Evolutionary conservation across 441 rosid species (phyloP).

Genomic region (Jatropha multifida): DNA sequence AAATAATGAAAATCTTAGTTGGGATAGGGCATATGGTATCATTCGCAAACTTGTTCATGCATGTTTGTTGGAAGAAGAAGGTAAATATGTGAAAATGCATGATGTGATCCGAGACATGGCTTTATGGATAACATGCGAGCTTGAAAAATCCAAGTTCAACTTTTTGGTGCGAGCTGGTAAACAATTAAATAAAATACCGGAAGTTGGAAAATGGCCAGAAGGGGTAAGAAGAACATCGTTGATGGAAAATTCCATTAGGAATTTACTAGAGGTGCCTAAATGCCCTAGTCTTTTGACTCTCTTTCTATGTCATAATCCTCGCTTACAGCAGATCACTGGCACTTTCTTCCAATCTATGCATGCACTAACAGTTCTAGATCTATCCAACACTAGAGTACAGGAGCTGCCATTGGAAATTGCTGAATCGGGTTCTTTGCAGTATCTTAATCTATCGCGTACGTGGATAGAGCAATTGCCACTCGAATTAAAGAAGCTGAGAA

Average conservation of each 20-base stretch:
- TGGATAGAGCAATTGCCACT: slow-evolving; percentile 16
- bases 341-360: slow-evolving; percentile 10
- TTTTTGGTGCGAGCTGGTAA: neutral
- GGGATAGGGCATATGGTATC: neutral
- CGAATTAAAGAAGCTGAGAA: slow-evolving; percentile 23
- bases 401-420: slow-evolving; percentile 22
- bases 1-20: neutral
- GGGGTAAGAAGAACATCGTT: neutral
- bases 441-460: slow-evolving; percentile 15
- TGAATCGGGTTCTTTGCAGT: slow-evolving; percentile 2
- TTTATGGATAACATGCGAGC: slow-evolving; percentile 17
- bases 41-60: slow-evolving; percentile 9
- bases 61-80: slow-evolving; percentile 19
- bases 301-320: neutral
- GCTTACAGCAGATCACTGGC: neutral
- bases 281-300: slow-evolving; percentile 6
- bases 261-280: neutral
- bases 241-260: neutral
- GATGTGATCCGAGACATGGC: neutral
- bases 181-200: neutral
- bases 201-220: neutral
- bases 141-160: neutral
- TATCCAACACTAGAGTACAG: neutral
- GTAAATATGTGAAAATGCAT: slow-evolving; percentile 11
- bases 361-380: slow-evolving; percentile 13